Evolutionary conservation across 306 rosid species (phyloP).

Genomic region (Clitoria ternatea): DNA sequence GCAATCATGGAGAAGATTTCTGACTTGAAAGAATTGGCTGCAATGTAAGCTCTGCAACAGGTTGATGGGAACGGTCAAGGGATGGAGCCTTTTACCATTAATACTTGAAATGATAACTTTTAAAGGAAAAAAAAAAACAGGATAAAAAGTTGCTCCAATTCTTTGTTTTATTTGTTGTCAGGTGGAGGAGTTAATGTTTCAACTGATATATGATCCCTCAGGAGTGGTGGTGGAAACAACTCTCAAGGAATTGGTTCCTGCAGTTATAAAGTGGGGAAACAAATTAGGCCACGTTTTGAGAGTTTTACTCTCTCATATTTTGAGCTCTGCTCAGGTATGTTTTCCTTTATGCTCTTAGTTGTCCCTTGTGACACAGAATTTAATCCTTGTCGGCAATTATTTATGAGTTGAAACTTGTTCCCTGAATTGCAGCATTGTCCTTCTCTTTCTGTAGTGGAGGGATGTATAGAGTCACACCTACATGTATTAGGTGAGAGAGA

Average conservation of each 20-base stretch:
- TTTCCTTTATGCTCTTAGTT: slow-evolving; percentile 11
- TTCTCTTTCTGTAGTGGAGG: slow-evolving; percentile 89
- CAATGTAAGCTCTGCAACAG: slow-evolving; percentile 93
- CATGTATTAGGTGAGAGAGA: slow-evolving; percentile 85
- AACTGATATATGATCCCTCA: slow-evolving; percentile 84
- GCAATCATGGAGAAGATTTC: slow-evolving; percentile 99
- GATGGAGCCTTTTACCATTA: slow-evolving; percentile 61
- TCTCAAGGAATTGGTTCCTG: slow-evolving; percentile 73
- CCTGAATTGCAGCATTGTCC: slow-evolving; percentile 66
- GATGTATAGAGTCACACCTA: slow-evolving; percentile 78
- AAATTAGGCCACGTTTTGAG: slow-evolving; percentile 68
- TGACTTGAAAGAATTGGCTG: slow-evolving; percentile 90
- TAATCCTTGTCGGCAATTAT: slow-evolving; percentile 1
- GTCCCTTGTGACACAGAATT: slow-evolving; percentile 9
- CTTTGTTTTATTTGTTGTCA: slow-evolving; percentile 42
- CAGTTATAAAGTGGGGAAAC: slow-evolving; percentile 86
- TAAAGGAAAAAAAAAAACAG: slow-evolving; percentile 14
- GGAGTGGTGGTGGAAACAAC: slow-evolving; percentile 94
- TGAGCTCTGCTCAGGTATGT: slow-evolving; percentile 73
- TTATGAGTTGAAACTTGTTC: slow-evolving; percentile 4
- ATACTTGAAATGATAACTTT: slow-evolving; percentile 32
- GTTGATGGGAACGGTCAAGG: slow-evolving; percentile 73
- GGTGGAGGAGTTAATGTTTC: slow-evolving; percentile 98
- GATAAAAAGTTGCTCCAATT: slow-evolving; percentile 36
- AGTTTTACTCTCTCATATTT: slow-evolving; percentile 61